Percentiles rank a stretch among this genome's conserved stretches.
Conservation (phyloP, 371 early-diverging fungal genomes). For the Zychaea mexicana region DNA sequence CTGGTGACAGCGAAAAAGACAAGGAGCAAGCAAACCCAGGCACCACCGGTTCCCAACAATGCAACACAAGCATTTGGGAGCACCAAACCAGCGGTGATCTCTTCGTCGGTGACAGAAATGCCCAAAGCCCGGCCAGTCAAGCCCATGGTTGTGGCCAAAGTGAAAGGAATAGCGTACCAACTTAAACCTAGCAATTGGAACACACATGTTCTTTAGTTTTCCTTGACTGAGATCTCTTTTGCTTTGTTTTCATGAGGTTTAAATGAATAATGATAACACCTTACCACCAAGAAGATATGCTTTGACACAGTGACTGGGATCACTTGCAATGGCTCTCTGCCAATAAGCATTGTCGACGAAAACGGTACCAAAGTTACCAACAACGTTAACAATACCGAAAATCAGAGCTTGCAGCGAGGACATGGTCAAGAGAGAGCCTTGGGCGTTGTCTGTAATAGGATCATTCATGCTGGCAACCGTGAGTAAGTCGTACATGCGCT, state of each 20-base stretch:
- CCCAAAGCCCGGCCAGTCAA: constrained; percentile 67
- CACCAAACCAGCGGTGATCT: constrained; percentile 66
- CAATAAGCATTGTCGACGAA: constrained; percentile 76
- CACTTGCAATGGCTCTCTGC: constrained; percentile 73
- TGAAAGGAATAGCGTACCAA: constrained; percentile 77
- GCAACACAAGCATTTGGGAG: constrained; percentile 67
- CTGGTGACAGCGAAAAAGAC: constrained; percentile 76
- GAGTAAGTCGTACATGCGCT: constrained; percentile 67
- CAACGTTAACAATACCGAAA: constrained; percentile 73
- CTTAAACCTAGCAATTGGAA: too few species aligned
- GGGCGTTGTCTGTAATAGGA: constrained; percentile 63
- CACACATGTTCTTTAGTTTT: too few species aligned
- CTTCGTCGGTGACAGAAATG: constrained; percentile 43
- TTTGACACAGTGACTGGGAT: constrained; percentile 67
- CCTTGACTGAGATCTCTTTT: too few species aligned
- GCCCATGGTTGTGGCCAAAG: constrained; percentile 71
- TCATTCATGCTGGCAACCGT: constrained; percentile 40
- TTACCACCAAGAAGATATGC: constrained; percentile 71
- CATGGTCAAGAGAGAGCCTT: constrained; percentile 70
- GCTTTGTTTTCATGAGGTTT: too few species aligned
- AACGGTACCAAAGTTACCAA: constrained; percentile 77
- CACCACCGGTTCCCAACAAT: constrained; percentile 61
- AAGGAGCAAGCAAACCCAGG: constrained; percentile 61
- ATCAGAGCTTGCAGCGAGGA: constrained; percentile 62
- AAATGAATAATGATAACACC: too few species aligned